Evolutionary conservation across 805 yeast species (phyloP).

Genomic region (Ogataea minuta): DNA sequence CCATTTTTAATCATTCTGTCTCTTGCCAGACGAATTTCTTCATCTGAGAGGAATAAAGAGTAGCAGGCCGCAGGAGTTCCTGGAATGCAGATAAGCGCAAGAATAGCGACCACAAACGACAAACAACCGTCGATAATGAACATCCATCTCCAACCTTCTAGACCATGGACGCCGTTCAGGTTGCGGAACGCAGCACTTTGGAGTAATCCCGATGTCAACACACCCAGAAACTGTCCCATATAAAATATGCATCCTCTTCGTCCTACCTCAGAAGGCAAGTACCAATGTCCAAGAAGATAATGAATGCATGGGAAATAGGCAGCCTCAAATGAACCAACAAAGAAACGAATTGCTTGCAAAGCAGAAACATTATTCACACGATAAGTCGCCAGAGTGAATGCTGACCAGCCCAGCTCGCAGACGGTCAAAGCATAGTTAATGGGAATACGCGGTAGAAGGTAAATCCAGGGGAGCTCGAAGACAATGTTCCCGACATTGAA

Average conservation of each 20-base stretch:
- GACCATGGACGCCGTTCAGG: slow-evolving; percentile 25
- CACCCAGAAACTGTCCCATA: slow-evolving; percentile 60
- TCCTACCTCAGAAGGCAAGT: slow-evolving; percentile 53
- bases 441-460: slow-evolving; percentile 53
- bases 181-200: slow-evolving; percentile 39
- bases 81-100: slow-evolving; percentile 43
- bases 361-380: slow-evolving; percentile 48
- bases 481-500: slow-evolving; percentile 59
- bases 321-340: slow-evolving; percentile 69
- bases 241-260: slow-evolving; percentile 65
- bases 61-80: slow-evolving; percentile 63
- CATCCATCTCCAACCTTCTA: slow-evolving; percentile 55
- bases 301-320: slow-evolving; percentile 65
- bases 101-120: slow-evolving; percentile 25
- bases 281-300: slow-evolving; percentile 57
- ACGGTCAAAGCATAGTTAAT: slow-evolving; percentile 50
- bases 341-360: slow-evolving; percentile 60
- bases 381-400: slow-evolving; percentile 58
- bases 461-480: slow-evolving; percentile 63
- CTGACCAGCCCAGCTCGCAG: slow-evolving; percentile 62
- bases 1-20: slow-evolving; percentile 38
- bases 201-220: slow-evolving; percentile 55
- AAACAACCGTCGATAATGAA: slow-evolving; percentile 51
- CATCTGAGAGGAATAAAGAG: slow-evolving; percentile 52
- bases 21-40: slow-evolving; percentile 54